Evolutionary conservation across 2,329 filamentous ascomycete genomes (phyloP), one percentile per base, ranked within the genome.

Genomic region (Phaeosphaeriaceae sp.): DNA sequence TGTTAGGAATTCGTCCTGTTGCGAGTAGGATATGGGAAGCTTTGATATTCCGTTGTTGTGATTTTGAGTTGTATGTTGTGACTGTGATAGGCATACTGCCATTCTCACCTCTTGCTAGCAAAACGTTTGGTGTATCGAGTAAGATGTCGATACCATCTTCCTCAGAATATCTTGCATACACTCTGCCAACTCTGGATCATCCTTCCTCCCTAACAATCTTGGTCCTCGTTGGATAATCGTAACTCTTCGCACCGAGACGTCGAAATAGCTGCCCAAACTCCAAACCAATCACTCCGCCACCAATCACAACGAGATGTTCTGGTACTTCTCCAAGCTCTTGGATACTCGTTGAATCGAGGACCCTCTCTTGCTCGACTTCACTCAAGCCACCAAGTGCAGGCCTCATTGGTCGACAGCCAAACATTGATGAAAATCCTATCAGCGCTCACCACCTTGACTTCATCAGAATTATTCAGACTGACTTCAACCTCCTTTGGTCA

Each of bases 231-330:
- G 78, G 3, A 83, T 47, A 36, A 83, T 63, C 2, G 77, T 80
- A 34, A 83, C 80, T n/a, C 21, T 75, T 64, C 3, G 79, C 72
- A 0, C 81, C 80, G 12, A 83, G 64, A 15, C 81, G 72, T 1
- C 75, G 68, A 63, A 82, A 80, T 20, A 82, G 69, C 63, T 83
- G 81, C 2, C 74, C 80, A 52, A 83, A 83, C 56, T 83, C 81
- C 9, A 83, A 65, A 1, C 80, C 81, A 26, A 83, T 73, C 48
- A 80, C 80, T 3, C 81, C 80, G 4, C 80, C 81, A 1, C 81
- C 80, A n/a, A 83, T 51, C 1, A 83, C 74, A 29, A 82, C 64
- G 3, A 83, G 69, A 63, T 81, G 78, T 11, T 68, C 58, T 2
- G 81, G 81, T 9, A 81, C 75, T 11, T 66, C 61, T 13, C 61